Percentiles rank a stretch among this genome's conserved stretches.
Conservation (phyloP, 1,139 yeast species). For the Candida smagusa region DNA sequence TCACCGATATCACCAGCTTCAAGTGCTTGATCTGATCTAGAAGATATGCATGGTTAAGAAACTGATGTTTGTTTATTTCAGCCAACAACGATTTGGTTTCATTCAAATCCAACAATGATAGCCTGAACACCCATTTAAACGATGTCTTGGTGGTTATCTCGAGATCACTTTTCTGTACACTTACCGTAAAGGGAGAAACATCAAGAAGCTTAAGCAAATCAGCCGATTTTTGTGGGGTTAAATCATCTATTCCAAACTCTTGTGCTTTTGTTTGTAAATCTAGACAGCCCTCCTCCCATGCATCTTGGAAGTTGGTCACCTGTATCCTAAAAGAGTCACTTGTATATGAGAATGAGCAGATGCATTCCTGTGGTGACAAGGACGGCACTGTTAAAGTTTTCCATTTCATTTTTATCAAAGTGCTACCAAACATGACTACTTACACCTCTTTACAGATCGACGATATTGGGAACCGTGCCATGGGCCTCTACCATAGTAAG, state of each 20-base stretch:
- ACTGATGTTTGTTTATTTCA: conserved; percentile 22
- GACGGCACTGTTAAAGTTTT: neutral
- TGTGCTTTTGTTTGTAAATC: conserved; percentile 15
- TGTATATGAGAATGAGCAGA: conserved; percentile 2
- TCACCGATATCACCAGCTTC: conserved; percentile 20
- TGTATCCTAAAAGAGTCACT: conserved; percentile 20
- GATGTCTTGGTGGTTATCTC: conserved; percentile 3
- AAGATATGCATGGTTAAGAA: conserved; percentile 21
- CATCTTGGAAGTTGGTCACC: conserved; percentile 24
- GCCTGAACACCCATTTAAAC: conserved; percentile 24
- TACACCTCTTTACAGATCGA: conserved; percentile 5
- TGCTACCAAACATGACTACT: neutral
- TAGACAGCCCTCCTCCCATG: conserved; percentile 26
- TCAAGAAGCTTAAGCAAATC: conserved; percentile 9
- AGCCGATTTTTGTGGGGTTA: conserved; percentile 8
- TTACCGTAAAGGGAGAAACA: too few relatives aligned
- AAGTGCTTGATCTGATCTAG: conserved; percentile 20
- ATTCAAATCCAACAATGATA: conserved; percentile 9
- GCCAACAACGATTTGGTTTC: conserved; percentile 17
- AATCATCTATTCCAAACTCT: conserved; percentile 24
- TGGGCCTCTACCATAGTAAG: conserved; percentile 3
- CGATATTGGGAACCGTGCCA: conserved; percentile 6
- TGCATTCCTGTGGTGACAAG: conserved; percentile 1
- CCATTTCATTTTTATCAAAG: conserved; percentile 1
- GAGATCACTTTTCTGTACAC: neutral